Evolutionary conservation across 2,329 filamentous ascomycete species (phyloP).

Genomic region (Botrytis galanthina): DNA sequence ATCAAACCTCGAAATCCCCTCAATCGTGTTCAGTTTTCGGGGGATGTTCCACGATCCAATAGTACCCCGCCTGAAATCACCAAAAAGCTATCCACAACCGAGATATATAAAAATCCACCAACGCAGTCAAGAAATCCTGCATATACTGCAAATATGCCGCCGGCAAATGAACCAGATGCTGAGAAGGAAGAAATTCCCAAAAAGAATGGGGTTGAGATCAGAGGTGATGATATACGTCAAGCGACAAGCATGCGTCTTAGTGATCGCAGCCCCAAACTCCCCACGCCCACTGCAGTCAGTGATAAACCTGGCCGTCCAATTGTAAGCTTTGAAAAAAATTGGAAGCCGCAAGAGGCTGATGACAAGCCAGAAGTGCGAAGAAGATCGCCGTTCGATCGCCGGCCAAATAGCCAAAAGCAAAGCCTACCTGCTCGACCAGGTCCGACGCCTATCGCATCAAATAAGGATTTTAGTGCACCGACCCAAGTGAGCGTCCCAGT

Average conservation of each 20-base stretch:
- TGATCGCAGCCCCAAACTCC: constrained; percentile 82
- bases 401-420: constrained; percentile 31
- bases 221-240: constrained; percentile 81
- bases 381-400: constrained; percentile 36
- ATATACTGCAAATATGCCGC: constrained; percentile 65
- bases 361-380: constrained; percentile 55
- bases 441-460: constrained; percentile 36
- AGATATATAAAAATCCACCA: constrained; percentile 83
- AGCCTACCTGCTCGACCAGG: constrained; percentile 32
- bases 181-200: constrained; percentile 37
- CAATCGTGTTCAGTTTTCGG: constrained; percentile 54
- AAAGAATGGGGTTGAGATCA: constrained; percentile 79
- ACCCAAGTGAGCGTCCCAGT: constrained; percentile 46
- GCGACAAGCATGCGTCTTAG: constrained; percentile 87
- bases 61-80: constrained; percentile 45
- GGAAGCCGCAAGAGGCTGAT: constrained; percentile 68
- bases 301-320: constrained; percentile 88
- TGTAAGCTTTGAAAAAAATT: constrained; percentile 90
- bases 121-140: constrained; percentile 77
- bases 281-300: constrained; percentile 86
- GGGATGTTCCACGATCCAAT: constrained; percentile 43
- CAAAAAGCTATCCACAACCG: constrained; percentile 49
- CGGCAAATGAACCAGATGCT: constrained; percentile 38
- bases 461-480: constrained; percentile 44
- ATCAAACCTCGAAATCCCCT: constrained; percentile 64